Evolutionary conservation across 1,139 yeast genomes (phyloP), one percentile per base, ranked within the genome.

Genomic region (Suhomyces choctaworum): DNA sequence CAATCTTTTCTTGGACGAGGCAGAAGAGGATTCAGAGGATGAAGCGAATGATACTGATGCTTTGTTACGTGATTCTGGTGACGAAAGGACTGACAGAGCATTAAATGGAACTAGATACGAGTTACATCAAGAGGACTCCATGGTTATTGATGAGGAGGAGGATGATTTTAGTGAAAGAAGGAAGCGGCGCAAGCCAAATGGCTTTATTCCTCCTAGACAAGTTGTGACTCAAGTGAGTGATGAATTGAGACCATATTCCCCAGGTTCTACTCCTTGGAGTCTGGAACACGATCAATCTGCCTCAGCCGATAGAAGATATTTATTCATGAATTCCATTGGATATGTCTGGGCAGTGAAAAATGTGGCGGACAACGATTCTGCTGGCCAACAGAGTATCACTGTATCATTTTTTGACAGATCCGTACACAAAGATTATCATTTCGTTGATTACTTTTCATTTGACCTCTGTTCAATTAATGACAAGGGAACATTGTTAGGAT

Each of bases 251-350:
- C 78, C 84, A 1, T 77, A 76, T 47, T 81, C 82, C 5, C 87
- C 89, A 1, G 97, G 97, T 1, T 77, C 85, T 3, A 89, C 97
- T 0, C 96, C 96, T 0, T 92, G 94, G 80, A 66, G 62, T 24
- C 65, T 73, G 33, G 56, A 55, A 11, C 41, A 34, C 30, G 36
- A 30, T 44, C 47, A 76, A 64, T 36, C 46, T n/a, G 35, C 54
- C 3, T 40, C 42, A 11, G 54, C 63, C 2, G 64, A 61, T 39
- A 76, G 95, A 58, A 70, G 96, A 39, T 90, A 89, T 52, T 63
- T 92, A 35, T 79, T 88, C 22, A 85, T 92, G 75, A 88, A 87
- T 50, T 70, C 84, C 6, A 64, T 81, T 25, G 97, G 97, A 0
- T 86, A 86, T 53, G 82, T 82, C 0, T 86, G 96, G 82, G 70